Evolutionary conservation across 345 rosid genomes (phyloP), one percentile per base, ranked within the genome.

Genomic region (Raphanus raphanistrum): DNA sequence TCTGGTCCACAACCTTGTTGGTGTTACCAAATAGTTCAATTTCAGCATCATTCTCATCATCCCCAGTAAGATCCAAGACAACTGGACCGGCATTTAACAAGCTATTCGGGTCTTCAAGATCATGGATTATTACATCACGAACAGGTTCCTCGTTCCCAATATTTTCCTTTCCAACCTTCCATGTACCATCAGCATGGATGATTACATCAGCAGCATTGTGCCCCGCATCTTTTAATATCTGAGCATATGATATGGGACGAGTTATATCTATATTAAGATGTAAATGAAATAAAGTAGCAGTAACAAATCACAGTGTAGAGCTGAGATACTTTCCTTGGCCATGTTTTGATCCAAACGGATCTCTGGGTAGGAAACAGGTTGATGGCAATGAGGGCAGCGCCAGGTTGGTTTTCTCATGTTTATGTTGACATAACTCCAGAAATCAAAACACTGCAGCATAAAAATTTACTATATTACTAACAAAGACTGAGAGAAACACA

Each of bases 371-470:
- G 89, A 89, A 75, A 90, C 89, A 72, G 86, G 74, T 78, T 75
- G 98, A 82, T 88, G 92, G 79, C 99, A 95, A 67, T 92, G 90
- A 8, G 99, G 98, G 79, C 99, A 95, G 71, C 98, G 98, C 98
- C 99, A 95, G 50, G 94, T 87, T 54, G 99, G 99, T 61, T 87
- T 87, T 82, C 91, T 90, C 75, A 87, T 83, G 84, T 95, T 95
- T 79, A 95, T 95, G 59, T 74, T 67, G 28, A 91, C 69, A 68
- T 83, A 95, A 74, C 90, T 95, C 26, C 82, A 81, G 76, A 87
- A 95, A 86, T 95, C 99, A 75, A 91, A 92, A 86, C 96, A 91
- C 97, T 95, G 65, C 82, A 80, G 61, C 55, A 79, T 48, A 10
- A 83, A 65, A 63, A 66, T 21, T 71, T 32, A 75, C 57, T 31